Evolutionary conservation across 352 stramenopile genomes (phyloP).

Genomic region (Phytophthora palmivora): DNA sequence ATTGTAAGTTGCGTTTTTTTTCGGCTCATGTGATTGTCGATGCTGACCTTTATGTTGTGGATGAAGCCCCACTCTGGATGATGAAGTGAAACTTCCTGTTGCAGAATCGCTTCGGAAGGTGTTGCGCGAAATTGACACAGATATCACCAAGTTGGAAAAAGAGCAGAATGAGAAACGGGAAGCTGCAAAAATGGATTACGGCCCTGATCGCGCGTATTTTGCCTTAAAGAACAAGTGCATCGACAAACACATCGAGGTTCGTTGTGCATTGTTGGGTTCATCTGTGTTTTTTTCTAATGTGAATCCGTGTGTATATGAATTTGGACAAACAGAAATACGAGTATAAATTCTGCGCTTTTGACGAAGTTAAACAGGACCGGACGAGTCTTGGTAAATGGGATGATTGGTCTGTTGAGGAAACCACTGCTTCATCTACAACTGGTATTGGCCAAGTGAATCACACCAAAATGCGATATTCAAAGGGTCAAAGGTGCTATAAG

Average conservation of each 20-base stretch:
- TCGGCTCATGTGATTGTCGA: not conserved
- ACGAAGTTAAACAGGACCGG: conserved; percentile 78
- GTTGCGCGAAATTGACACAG: conserved; percentile 67
- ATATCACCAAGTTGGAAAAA: conserved; percentile 64
- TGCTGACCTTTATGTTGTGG: conserved; percentile 16
- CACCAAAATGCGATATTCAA: conserved; percentile 76
- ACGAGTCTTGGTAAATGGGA: conserved; percentile 86
- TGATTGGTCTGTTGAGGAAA: conserved; percentile 39
- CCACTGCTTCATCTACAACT: not conserved
- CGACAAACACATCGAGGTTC: conserved; percentile 78
- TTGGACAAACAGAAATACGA: conserved; percentile 69
- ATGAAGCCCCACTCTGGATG: conserved; percentile 64
- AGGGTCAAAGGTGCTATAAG: conserved; percentile 93
- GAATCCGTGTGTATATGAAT: not conserved
- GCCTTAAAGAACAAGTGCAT: conserved; percentile 81
- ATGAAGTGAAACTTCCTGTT: conserved; percentile 56
- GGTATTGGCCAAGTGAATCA: conserved; percentile 28
- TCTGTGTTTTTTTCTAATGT: not conserved
- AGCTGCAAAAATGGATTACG: conserved; percentile 64
- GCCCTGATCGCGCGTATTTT: conserved; percentile 75
- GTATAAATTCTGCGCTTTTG: conserved; percentile 91
- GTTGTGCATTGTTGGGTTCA: conserved; percentile 1
- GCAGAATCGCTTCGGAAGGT: conserved; percentile 76
- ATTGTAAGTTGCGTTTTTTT: conserved; percentile 56
- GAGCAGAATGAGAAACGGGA: conserved; percentile 51